A percentile compares a stretch with the other conserved stretches of the same genome.
phyloP scores from a whole-genome alignment of 139 green algal genomes.

The Dunaliella sp. region DNA sequence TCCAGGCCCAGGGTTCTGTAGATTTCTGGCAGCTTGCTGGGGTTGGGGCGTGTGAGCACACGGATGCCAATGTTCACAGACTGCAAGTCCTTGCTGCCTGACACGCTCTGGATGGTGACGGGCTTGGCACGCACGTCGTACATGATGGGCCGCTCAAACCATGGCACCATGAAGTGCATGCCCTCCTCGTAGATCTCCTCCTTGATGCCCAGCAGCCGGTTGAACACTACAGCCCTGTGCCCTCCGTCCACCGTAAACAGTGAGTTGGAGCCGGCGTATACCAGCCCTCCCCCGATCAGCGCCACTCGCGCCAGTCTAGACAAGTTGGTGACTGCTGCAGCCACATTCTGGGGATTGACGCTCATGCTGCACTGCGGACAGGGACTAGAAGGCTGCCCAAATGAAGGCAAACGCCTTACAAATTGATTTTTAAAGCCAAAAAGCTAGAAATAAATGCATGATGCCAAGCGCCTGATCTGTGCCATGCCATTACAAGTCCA shows the following conservation, averaged over 20 bases:
- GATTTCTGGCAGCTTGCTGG: constrained; percentile 82
- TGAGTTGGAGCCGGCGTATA: constrained; percentile 76
- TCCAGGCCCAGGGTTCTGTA: constrained; percentile 92
- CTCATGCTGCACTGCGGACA: not conserved
- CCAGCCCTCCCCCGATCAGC: constrained; percentile 31
- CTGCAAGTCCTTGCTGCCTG: constrained; percentile 93
- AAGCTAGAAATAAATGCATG: too few relatives aligned
- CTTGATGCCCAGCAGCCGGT: constrained; percentile 91
- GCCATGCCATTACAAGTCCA: not conserved
- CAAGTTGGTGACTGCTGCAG: not conserved
- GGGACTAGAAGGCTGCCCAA: too few relatives aligned
- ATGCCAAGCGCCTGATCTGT: not conserved
- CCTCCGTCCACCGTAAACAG: constrained; percentile 99
- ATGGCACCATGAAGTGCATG: constrained; percentile 97
- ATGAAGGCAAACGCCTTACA: too few relatives aligned
- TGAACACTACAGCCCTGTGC: constrained; percentile 98
- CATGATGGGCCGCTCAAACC: constrained; percentile 95
- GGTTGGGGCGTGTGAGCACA: constrained; percentile 91
- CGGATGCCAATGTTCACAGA: constrained; percentile 98
- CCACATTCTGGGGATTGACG: constrained; percentile 20
- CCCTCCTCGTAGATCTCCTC: constrained; percentile 96
- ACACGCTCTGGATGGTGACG: constrained; percentile 89
- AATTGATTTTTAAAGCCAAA: too few relatives aligned
- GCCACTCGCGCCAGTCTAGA: constrained; percentile 12
- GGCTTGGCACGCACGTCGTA: constrained; percentile 95